These are phyloP conservation scores for Aquanectria penicillioides DNA, from an alignment of 2,329 filamentous ascomycete genomes.

Conservation along the genomic window DNA sequence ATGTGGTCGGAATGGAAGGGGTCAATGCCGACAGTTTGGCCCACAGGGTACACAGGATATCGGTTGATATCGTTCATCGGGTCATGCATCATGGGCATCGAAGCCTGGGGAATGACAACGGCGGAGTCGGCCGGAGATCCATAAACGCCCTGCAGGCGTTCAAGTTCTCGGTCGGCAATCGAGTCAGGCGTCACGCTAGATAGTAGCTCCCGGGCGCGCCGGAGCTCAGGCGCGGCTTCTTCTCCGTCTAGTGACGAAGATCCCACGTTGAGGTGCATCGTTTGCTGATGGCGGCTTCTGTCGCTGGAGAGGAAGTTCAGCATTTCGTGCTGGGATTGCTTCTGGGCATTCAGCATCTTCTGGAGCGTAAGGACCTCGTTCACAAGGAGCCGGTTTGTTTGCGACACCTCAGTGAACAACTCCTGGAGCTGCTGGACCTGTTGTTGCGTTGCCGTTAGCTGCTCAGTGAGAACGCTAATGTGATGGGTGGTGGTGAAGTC, in stretches of 20 bases:
- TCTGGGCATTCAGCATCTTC: constrained; percentile 68
- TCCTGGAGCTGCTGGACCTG: constrained; percentile 90
- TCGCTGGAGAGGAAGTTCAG: constrained; percentile 63
- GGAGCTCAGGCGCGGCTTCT: constrained; percentile 62
- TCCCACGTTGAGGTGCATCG: constrained; percentile 48
- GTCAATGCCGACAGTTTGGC: constrained; percentile 90
- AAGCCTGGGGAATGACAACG: constrained; percentile 51
- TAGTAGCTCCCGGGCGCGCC: constrained; percentile 66
- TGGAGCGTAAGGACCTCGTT: constrained; percentile 70
- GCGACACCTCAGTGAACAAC: constrained; percentile 80
- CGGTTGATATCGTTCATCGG: constrained; percentile 64
- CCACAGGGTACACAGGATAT: constrained; percentile 88
- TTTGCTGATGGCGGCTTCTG: constrained; percentile 47
- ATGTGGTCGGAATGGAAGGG: constrained; percentile 95
- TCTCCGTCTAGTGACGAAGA: constrained; percentile 56
- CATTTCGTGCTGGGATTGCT: constrained; percentile 67
- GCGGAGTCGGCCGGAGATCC: constrained; percentile 65
- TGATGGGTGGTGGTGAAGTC: constrained; percentile 88
- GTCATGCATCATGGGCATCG: constrained; percentile 62
- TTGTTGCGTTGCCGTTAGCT: constrained; percentile 88
- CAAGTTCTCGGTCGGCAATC: constrained; percentile 64
- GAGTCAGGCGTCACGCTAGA: constrained; percentile 62
- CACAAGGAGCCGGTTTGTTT: constrained; percentile 70
- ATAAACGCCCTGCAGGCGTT: constrained; percentile 65
- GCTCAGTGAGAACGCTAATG: constrained; percentile 87